Conservation (phyloP, 805 yeast species). For the Kluyveromyces lactis region DNA sequence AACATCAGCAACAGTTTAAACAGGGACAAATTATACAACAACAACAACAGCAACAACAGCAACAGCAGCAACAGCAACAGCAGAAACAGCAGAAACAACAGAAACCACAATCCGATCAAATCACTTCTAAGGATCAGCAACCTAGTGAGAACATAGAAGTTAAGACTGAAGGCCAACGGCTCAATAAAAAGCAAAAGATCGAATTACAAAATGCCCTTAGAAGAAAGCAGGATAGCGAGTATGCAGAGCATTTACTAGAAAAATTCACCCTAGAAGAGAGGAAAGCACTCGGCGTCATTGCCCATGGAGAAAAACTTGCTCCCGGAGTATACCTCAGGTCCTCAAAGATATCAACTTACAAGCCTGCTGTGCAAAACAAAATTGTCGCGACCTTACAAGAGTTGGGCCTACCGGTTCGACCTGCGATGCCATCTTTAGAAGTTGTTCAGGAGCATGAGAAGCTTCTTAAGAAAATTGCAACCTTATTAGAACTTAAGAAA, state of each 20-base stretch:
- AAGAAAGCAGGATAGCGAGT: conserved; percentile 25
- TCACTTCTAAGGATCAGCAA: too few relatives aligned
- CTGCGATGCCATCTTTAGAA: conserved; percentile 78
- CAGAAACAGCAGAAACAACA: conserved; percentile 3
- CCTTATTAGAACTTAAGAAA: conserved; percentile 73
- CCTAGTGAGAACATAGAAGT: not conserved
- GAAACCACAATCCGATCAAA: not conserved
- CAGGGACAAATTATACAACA: conserved; percentile 10
- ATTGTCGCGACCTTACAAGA: conserved; percentile 61
- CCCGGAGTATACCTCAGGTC: conserved; percentile 85
- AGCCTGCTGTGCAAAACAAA: conserved; percentile 65
- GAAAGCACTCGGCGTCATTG: conserved; percentile 72
- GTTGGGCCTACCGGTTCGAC: conserved; percentile 69
- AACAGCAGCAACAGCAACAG: conserved; percentile 5
- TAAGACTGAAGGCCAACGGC: conserved; percentile 2
- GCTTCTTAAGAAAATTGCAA: conserved; percentile 57
- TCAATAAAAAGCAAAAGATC: conserved; percentile 23
- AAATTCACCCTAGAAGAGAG: conserved; percentile 68
- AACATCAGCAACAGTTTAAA: conserved; percentile 21
- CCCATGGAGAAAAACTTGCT: conserved; percentile 60
- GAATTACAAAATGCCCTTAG: conserved; percentile 25
- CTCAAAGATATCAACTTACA: conserved; percentile 64
- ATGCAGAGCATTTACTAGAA: conserved; percentile 26
- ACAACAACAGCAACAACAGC: conserved; percentile 7
- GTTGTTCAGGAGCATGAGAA: conserved; percentile 74